These are phyloP conservation scores for Hyphodiscus hymeniophilus DNA, from an alignment of 495 filamentous ascomycete species.

Conservation along the genomic window DNA sequence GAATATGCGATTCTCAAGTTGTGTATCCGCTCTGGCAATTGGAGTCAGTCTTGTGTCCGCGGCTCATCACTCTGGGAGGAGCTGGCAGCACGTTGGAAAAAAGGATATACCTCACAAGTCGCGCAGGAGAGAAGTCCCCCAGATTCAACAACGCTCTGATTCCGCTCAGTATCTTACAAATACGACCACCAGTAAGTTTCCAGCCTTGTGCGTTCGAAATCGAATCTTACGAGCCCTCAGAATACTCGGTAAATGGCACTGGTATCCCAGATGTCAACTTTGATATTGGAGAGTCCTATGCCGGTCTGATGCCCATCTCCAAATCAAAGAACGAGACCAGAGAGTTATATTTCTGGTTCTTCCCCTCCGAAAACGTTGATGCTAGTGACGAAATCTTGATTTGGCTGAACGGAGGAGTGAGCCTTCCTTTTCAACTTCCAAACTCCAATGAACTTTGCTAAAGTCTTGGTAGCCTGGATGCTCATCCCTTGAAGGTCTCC, in stretches of 20 bases:
- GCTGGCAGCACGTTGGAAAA: constrained; percentile 15
- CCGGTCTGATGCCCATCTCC: constrained; percentile 62
- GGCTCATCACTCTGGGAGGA: constrained; percentile 13
- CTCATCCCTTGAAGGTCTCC: constrained; percentile 57
- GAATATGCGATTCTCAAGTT: constrained; percentile 14
- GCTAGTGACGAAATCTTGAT: constrained; percentile 62
- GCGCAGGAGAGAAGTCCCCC: constrained; percentile 2
- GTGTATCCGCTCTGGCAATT: constrained; percentile 11
- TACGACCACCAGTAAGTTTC: constrained; percentile 8
- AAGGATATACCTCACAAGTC: neutral
- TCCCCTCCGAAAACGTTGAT: constrained; percentile 48
- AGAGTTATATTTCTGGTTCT: constrained; percentile 73
- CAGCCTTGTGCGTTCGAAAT: neutral
- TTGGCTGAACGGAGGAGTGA: constrained; percentile 61
- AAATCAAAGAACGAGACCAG: constrained; percentile 35
- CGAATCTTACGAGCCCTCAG: constrained; percentile 22
- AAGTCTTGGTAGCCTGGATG: constrained; percentile 42
- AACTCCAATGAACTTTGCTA: neutral
- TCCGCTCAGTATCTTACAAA: constrained; percentile 13
- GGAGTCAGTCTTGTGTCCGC: constrained; percentile 2
- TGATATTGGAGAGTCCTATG: constrained; percentile 69
- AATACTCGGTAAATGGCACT: constrained; percentile 58
- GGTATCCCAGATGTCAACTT: constrained; percentile 65
- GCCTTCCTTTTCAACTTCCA: constrained; percentile 5
- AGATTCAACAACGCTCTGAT: neutral